A percentile compares a stretch with the other conserved stretches of the same genome.
phyloP scores from a whole-genome alignment of 805 yeast genomes.

The Candida tammaniensis region DNA sequence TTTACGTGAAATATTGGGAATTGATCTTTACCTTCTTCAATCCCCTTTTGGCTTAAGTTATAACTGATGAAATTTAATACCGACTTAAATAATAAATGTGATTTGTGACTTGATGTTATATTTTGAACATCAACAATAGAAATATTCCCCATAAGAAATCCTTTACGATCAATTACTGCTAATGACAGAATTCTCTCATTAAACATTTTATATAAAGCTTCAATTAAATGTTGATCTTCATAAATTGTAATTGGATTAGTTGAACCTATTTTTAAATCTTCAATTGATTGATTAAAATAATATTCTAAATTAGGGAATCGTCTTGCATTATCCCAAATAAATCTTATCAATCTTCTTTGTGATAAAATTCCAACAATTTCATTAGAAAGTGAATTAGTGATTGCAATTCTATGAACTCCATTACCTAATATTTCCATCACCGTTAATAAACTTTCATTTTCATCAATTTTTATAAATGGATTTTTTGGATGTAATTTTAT shows the following conservation, averaged over 20 bases:
- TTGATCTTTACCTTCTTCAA: constrained; percentile 92
- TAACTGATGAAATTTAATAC: constrained; percentile 87
- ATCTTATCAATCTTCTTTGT: constrained; percentile 82
- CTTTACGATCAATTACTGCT: constrained; percentile 83
- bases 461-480: constrained; percentile 77
- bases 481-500: constrained; percentile 82
- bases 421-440: constrained; percentile 89
- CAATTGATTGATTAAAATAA: constrained; percentile 63
- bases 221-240: constrained; percentile 85
- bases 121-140: constrained; percentile 92
- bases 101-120: constrained; percentile 83
- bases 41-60: constrained; percentile 82
- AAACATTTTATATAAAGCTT: constrained; percentile 85
- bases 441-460: constrained; percentile 60
- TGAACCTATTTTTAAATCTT: constrained; percentile 74
- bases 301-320: constrained; percentile 79
- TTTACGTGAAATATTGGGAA: constrained; percentile 96
- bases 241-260: constrained; percentile 68
- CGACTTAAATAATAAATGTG: constrained; percentile 74
- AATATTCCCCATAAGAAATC: constrained; percentile 82
- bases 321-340: constrained; percentile 90
- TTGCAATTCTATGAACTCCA: constrained; percentile 93
- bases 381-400: constrained; percentile 44
- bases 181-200: constrained; percentile 79
- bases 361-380: constrained; percentile 81